Conservation (phyloP, 2,329 filamentous ascomycete species). For the Sclerotinia trifoliorum region DNA sequence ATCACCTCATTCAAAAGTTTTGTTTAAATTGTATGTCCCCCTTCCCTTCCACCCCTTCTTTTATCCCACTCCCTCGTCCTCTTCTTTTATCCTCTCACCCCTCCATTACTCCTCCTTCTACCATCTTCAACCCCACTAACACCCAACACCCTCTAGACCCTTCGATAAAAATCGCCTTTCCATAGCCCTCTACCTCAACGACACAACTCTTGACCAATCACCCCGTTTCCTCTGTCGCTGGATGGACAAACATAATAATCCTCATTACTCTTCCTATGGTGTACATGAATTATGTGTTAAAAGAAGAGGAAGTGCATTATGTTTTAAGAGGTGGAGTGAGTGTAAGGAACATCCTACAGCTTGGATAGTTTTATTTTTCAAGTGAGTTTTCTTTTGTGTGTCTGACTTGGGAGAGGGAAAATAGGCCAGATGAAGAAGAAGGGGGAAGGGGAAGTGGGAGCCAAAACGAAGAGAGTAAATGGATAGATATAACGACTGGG, state of each 20-base stretch:
- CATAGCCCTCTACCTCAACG: slow-evolving; percentile 52
- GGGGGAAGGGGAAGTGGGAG: too few species aligned
- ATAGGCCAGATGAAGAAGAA: too few species aligned
- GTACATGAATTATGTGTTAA: slow-evolving; percentile 55
- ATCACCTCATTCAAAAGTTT: slow-evolving; percentile 49
- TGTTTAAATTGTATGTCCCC: slow-evolving; percentile 52
- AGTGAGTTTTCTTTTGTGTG: slow-evolving; percentile 40
- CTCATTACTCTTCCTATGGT: slow-evolving; percentile 49
- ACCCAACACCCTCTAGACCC: slow-evolving; percentile 40
- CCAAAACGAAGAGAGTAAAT: too few species aligned
- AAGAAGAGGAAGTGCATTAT: slow-evolving; percentile 50
- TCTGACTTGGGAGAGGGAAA: too few species aligned
- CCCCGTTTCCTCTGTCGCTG: slow-evolving; percentile 39
- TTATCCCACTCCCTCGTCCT: too few species aligned
- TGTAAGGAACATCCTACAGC: slow-evolving; percentile 46
- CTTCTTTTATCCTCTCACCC: not conserved
- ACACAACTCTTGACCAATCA: slow-evolving; percentile 39
- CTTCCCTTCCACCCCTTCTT: not conserved
- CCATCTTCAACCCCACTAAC: not conserved
- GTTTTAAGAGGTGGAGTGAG: slow-evolving; percentile 53
- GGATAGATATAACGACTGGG: too few species aligned
- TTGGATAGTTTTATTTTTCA: slow-evolving; percentile 57
- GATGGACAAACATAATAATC: slow-evolving; percentile 35
- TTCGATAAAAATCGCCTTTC: slow-evolving; percentile 57
- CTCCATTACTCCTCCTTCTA: not conserved